A percentile compares a stretch with the other conserved stretches of the same genome.
These are phyloP conservation scores for Cladophialophora immunda DNA, from an alignment of 2,329 filamentous ascomycete species.

Conservation along the genomic window DNA sequence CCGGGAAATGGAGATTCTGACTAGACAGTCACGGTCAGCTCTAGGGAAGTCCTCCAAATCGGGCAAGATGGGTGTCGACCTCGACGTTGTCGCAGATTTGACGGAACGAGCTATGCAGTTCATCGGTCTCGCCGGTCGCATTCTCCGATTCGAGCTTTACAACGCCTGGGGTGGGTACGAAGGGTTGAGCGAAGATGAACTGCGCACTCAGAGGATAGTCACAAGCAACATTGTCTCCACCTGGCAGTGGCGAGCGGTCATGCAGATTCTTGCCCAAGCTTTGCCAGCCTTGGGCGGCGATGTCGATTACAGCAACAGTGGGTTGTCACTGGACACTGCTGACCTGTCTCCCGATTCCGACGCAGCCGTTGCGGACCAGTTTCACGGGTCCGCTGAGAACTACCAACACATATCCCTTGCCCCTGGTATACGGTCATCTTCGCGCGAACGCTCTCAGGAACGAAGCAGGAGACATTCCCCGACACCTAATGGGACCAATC, in stretches of 20 bases:
- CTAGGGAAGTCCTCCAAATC: slow-evolving; percentile 9
- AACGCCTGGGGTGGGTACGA: slow-evolving; percentile 61
- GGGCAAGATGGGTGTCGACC: slow-evolving; percentile 23
- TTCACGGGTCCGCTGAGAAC: slow-evolving; percentile 2
- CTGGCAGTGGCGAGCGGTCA: slow-evolving; percentile 55
- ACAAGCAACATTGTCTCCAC: slow-evolving; percentile 58
- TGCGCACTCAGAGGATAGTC: slow-evolving; percentile 43
- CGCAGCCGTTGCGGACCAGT: not conserved
- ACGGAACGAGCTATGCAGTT: slow-evolving; percentile 85
- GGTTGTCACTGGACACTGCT: slow-evolving; percentile 29
- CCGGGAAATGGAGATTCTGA: slow-evolving; percentile 80
- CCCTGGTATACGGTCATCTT: slow-evolving; percentile 16
- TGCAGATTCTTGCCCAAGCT: slow-evolving; percentile 49
- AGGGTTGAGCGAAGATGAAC: slow-evolving; percentile 47
- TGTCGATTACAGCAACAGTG: slow-evolving; percentile 19
- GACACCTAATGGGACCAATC: slow-evolving; percentile 22
- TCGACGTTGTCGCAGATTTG: slow-evolving; percentile 77
- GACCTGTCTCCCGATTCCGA: slow-evolving; percentile 28
- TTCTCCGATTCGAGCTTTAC: slow-evolving; percentile 80
- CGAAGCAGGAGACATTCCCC: slow-evolving; percentile 25
- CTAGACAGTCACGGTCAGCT: slow-evolving; percentile 26
- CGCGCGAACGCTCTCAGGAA: slow-evolving; percentile 32
- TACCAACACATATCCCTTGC: slow-evolving; percentile 26
- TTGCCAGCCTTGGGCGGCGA: slow-evolving; percentile 27
- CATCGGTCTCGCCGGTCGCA: slow-evolving; percentile 78